phyloP scores from a whole-genome alignment of 202 grass and related monocot species.

The Miscanthus sacchariflorus region DNA sequence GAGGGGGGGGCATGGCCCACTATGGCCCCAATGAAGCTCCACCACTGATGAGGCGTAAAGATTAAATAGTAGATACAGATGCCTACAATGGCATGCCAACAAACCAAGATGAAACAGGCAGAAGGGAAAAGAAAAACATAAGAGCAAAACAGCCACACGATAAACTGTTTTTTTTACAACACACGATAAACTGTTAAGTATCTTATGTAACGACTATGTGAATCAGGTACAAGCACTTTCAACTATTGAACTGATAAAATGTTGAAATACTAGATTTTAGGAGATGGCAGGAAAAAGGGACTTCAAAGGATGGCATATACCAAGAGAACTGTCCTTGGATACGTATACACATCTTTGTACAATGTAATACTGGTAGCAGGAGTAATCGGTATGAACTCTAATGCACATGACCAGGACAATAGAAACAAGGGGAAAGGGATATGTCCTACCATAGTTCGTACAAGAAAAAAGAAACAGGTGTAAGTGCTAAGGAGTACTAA shows the following conservation, averaged over 20 bases:
- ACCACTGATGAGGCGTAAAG: background rate
- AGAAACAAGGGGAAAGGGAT: background rate
- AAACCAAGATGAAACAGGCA: slow-evolving; percentile 15
- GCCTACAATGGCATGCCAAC: slow-evolving; percentile 29
- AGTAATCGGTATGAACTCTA: slow-evolving; percentile 9
- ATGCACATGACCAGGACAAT: background rate
- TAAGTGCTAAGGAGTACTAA: background rate
- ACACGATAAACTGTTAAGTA: slow-evolving; percentile 36
- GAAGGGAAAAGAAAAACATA: slow-evolving; percentile 11
- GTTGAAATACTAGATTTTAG: slow-evolving; percentile 5
- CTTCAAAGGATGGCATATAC: background rate
- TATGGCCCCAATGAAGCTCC: slow-evolving; percentile 6
- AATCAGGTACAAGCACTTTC: slow-evolving; percentile 19
- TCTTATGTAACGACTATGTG: background rate
- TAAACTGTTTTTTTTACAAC: slow-evolving; percentile 21
- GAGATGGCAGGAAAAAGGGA: background rate
- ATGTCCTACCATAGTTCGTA: background rate
- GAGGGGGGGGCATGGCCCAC: too few relatives aligned
- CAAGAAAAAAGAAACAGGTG: background rate
- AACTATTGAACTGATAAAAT: slow-evolving; percentile 39
- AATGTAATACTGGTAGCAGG: background rate
- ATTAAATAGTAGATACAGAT: slow-evolving; percentile 26
- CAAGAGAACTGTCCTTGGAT: background rate
- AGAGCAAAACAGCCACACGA: background rate
- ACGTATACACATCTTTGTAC: background rate